Evolutionary conservation across 495 filamentous ascomycete genomes (phyloP).

Genomic region (Neurospora sp.): DNA sequence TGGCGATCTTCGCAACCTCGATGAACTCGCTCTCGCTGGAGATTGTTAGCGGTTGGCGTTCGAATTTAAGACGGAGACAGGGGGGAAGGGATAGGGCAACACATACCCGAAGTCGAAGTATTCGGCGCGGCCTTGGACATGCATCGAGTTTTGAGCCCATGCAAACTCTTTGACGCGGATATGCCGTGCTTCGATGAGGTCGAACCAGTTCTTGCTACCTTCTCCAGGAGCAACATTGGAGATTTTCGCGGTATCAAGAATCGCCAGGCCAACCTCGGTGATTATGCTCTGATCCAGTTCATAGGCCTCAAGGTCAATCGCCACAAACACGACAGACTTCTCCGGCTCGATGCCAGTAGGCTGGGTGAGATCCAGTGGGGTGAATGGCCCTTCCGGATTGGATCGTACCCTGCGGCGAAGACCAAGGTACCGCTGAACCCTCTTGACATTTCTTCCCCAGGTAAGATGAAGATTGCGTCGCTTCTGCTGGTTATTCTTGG

Average conservation of each 20-base stretch:
- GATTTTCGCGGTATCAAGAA: slow-evolving; percentile 60
- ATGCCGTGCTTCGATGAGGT: slow-evolving; percentile 57
- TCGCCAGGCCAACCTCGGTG: slow-evolving; percentile 80
- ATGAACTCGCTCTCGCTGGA: slow-evolving; percentile 28
- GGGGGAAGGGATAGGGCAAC: not conserved
- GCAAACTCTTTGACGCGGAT: slow-evolving; percentile 63
- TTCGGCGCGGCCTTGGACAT: slow-evolving; percentile 59
- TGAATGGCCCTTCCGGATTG: not conserved
- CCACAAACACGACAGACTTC: slow-evolving; percentile 55
- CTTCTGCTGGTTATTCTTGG: slow-evolving; percentile 35
- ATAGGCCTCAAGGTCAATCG: slow-evolving; percentile 72
- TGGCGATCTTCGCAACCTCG: not conserved
- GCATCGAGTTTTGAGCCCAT: slow-evolving; percentile 52
- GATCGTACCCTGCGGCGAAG: slow-evolving; percentile 29
- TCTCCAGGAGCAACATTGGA: slow-evolving; percentile 47
- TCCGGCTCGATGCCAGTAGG: slow-evolving; percentile 35
- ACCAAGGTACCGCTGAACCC: slow-evolving; percentile 60
- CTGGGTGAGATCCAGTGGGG: slow-evolving; percentile 8
- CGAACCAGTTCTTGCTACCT: slow-evolving; percentile 51
- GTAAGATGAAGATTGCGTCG: slow-evolving; percentile 34
- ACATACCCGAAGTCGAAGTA: slow-evolving; percentile 63
- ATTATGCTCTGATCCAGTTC: slow-evolving; percentile 52
- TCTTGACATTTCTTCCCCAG: slow-evolving; percentile 43
- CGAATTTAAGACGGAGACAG: slow-evolving; percentile 7
- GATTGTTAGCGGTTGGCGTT: slow-evolving; percentile 13